Evolutionary conservation across 345 rosid species (phyloP).

Genomic region (Reutealis trisperma): DNA sequence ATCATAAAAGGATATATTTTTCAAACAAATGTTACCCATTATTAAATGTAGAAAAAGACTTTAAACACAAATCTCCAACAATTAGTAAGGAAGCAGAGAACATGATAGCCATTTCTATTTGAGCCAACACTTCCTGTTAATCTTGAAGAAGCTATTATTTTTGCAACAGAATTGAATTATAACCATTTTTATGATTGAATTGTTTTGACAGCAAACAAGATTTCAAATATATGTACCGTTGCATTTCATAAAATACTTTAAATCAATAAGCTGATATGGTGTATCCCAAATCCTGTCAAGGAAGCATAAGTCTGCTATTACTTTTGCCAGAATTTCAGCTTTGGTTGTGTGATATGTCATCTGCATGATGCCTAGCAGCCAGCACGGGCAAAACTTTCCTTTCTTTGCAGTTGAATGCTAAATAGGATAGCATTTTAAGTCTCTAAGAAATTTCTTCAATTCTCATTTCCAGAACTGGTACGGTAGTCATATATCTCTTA

Average conservation of each 20-base stretch:
- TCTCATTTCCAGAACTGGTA: background rate
- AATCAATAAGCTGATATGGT: background rate
- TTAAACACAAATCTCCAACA: background rate
- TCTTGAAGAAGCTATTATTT: background rate
- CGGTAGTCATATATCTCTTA: background rate
- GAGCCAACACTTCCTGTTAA: background rate
- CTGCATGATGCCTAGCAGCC: background rate
- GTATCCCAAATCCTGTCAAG: background rate
- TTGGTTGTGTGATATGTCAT: background rate
- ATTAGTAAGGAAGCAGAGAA: background rate
- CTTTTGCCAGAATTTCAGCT: background rate
- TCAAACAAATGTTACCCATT: background rate
- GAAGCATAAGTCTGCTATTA: background rate
- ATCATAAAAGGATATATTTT: background rate
- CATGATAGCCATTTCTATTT: background rate
- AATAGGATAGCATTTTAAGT: background rate
- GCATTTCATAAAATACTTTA: background rate
- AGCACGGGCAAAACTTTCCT: background rate
- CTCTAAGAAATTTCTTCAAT: background rate
- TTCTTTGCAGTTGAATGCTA: background rate
- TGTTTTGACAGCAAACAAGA: background rate
- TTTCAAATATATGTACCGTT: background rate
- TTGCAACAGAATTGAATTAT: background rate
- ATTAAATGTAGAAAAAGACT: background rate
- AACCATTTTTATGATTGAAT: background rate